Evolutionary conservation across 176 grass and related monocot genomes (phyloP).

Genomic region (Olyra latifolia): DNA sequence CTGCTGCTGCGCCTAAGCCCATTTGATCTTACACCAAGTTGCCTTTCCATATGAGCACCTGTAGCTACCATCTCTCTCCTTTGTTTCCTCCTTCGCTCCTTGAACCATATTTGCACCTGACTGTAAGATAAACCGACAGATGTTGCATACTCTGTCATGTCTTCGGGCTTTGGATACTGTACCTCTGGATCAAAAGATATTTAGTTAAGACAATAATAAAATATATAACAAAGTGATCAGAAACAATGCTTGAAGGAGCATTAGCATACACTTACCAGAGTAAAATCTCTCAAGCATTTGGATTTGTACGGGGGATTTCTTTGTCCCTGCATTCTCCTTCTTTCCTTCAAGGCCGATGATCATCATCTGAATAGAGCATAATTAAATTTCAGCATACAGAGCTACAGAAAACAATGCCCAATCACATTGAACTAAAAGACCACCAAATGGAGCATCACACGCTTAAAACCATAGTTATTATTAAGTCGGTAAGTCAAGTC

Average conservation of each 20-base stretch:
- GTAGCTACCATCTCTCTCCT: constrained; percentile 53
- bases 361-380: constrained; percentile 37
- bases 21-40: constrained; percentile 33
- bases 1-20: constrained; percentile 40
- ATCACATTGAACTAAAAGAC: background rate
- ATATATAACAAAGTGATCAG: background rate
- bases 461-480: background rate
- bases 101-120: constrained; percentile 91
- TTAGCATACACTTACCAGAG: constrained; percentile 48
- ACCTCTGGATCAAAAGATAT: constrained; percentile 47
- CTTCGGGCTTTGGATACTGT: constrained; percentile 73
- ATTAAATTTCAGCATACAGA: background rate
- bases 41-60: constrained; percentile 26
- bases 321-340: constrained; percentile 48
- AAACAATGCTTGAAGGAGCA: background rate
- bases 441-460: background rate
- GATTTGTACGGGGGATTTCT: constrained; percentile 75
- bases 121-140: constrained; percentile 70
- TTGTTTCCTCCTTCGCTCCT: constrained; percentile 94
- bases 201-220: background rate
- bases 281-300: constrained; percentile 75
- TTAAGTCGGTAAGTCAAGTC: too few species aligned
- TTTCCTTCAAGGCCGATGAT: constrained; percentile 8
- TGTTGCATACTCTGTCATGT: constrained; percentile 62
- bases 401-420: background rate